A percentile compares a stretch with the other conserved stretches of the same genome.
Conservation (phyloP, 768 basidiomycete genomes). For the Lyophyllum semitale region DNA sequence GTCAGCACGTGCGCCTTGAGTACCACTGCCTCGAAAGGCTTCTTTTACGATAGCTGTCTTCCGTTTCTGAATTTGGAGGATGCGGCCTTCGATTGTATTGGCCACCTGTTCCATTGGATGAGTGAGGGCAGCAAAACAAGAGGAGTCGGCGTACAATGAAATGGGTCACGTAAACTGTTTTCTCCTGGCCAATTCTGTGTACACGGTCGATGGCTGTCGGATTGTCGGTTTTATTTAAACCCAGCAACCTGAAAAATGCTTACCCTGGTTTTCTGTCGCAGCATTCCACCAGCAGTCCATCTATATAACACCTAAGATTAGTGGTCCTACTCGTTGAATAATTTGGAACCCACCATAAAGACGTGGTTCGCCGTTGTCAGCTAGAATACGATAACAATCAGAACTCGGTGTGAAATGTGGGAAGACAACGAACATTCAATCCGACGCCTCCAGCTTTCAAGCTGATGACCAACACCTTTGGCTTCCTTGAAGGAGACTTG, state of each 20-base stretch:
- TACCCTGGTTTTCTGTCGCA: conserved; percentile 80
- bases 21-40: conserved; percentile 65
- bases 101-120: conserved; percentile 44
- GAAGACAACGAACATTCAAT: conserved; percentile 59
- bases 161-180: conserved; percentile 80
- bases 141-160: conserved; percentile 64
- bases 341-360: conserved; percentile 63
- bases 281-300: conserved; percentile 96
- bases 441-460: conserved; percentile 94
- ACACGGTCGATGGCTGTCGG: conserved; percentile 78
- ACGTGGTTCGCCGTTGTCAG: conserved; percentile 83
- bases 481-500: conserved; percentile 63
- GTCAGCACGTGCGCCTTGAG: conserved; percentile 45
- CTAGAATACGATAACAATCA: conserved; percentile 30
- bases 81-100: conserved; percentile 78
- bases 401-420: neutral
- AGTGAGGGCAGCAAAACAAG: neutral
- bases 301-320: conserved; percentile 34
- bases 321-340: neutral
- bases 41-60: conserved; percentile 88
- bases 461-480: conserved; percentile 77
- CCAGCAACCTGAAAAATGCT: neutral
- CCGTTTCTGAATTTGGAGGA: conserved; percentile 79
- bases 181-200: conserved; percentile 83
- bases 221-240: neutral